Base-by-base conservation (phyloP, 2,329 filamentous ascomycete genomes). In the Zarea fungicola region DNA sequence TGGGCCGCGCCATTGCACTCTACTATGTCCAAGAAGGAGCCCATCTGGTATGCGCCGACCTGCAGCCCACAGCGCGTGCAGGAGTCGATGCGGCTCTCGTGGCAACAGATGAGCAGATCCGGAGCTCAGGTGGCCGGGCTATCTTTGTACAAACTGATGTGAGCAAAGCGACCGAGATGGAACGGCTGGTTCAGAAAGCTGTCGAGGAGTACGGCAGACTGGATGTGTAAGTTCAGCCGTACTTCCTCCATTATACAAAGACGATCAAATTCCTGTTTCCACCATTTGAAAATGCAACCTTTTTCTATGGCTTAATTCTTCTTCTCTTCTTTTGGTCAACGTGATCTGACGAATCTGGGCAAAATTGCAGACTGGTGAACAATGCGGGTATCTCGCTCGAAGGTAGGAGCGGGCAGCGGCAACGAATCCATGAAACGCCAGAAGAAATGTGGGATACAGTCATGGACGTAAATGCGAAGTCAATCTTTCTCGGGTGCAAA, bases 341-440 rank as follows among this genome's bases (percentile, higher is more conserved):
- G n/a, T n/a, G n/a, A n/a, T n/a, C n/a, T n/a, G n/a, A n/a, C 14
- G 16, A 11, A 16, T 34, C 14, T 34, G 31, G n/a, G 9, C 9
- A 34, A 6, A 16, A 7, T 54, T 53, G 28, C 56, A 74, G 70
- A 1, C 58, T 76, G 1, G 59, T 62, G 4, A 62, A 62, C 16
- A 62, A 62, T 42, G 74, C 78, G 0, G 78, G 78, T 0, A 69
- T 80, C 1, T 65, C 62, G 0, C 37, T 68, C 5, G 73, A 71
- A 51, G 58, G 61, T 5, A 59, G 48, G 3, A 51, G 45, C 1
- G 61, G 63, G 1, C 65, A 64, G 0, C n/a, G n/a, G n/a, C 54
- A 55, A 2, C 63, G 65, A 1, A 61, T 80, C 6, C 78, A 80
- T 62, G 56, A 74, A 44, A 69, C 69, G 4, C 54, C 63, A 0